Evolutionary conservation across 1,284 basidiomycete genomes (phyloP), one percentile per base, ranked within the genome.

Genomic region (Exsudoporus floridanus): DNA sequence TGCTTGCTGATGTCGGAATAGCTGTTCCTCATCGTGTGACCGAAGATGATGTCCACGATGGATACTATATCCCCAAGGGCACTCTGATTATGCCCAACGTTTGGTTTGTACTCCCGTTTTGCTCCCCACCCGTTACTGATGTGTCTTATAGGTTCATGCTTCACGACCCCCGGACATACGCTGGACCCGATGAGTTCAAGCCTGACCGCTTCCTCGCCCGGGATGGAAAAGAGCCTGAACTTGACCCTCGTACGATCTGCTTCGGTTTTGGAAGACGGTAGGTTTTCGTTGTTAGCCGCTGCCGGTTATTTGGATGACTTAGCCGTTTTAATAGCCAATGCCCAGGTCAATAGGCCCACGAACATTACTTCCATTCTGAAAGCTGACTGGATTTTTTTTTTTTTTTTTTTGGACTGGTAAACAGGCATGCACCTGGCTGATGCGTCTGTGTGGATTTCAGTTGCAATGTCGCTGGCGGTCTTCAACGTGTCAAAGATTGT

Each of bases 181-280:
- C 71, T 3, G 62, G 69, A 25, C 60, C 69, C 12, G 49, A 57
- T 30, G 58, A 53, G 4, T 78, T 77, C 57, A 65, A 67, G 30
- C 76, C 76, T 8, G 67, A 65, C 4, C 70, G 76, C 9, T 74
- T 74, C 62, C 62, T 77, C 16, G 50, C 63, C 1, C 42, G 41
- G 13, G 69, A 70, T 8, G 65, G 65, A 28, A 66, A 71, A 13
- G 55, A 64, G 37, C 72, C 75, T n/a, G 78, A 84, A 58, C 63
- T 60, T 18, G 81, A 85, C 65, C 82, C 83, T 52, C 76, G 78
- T 46, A 72, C 70, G 38, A 59, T 81, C 47, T 79, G 76, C 59
- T 83, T 82, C 63, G 82, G 81, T 13, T 84, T 83, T 59, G 82
- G 83, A 43, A 74, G 82, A 70, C 77, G 83, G 82, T 80, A 52